These are phyloP conservation scores for Crithidia fasciculata DNA, from an alignment of 208 protist species.

Conservation along the genomic window DNA sequence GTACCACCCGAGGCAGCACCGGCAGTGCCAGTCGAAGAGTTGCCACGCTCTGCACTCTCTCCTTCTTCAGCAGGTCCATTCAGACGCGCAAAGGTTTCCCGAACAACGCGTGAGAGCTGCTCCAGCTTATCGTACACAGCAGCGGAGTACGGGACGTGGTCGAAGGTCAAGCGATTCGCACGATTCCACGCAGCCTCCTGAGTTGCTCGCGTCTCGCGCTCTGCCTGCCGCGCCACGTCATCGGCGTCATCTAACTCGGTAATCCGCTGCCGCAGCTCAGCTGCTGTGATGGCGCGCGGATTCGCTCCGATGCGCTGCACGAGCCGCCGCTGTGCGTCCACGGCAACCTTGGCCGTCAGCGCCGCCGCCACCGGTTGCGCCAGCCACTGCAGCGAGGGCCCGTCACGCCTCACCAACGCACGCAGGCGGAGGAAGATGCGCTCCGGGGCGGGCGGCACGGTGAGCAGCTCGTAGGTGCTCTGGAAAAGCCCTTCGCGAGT, in stretches of 20 bases:
- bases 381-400: constrained; percentile 35
- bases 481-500: constrained; percentile 55
- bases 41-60: not conserved
- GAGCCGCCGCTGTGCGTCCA: constrained; percentile 49
- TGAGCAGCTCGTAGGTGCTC: constrained; percentile 81
- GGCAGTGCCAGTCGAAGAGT: not conserved
- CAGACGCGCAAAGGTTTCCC: constrained; percentile 34
- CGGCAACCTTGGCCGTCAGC: constrained; percentile 45
- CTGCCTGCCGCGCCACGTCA: constrained; percentile 12
- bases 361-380: constrained; percentile 34
- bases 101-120: constrained; percentile 54
- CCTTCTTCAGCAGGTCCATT: not conserved
- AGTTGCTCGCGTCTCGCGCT: constrained; percentile 17
- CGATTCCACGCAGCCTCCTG: constrained; percentile 47
- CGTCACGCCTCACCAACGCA: constrained; percentile 43
- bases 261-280: constrained; percentile 44
- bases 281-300: constrained; percentile 40
- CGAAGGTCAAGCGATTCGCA: constrained; percentile 49
- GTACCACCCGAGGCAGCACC: too few species aligned
- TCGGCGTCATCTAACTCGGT: constrained; percentile 27
- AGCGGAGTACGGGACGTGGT: constrained; percentile 64
- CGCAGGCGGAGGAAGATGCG: constrained; percentile 71
- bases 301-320: constrained; percentile 49
- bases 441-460: constrained; percentile 60
- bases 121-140: constrained; percentile 67